Evolutionary conservation across 208 protist species (phyloP).

Genomic region (Porcisia hertigi): DNA sequence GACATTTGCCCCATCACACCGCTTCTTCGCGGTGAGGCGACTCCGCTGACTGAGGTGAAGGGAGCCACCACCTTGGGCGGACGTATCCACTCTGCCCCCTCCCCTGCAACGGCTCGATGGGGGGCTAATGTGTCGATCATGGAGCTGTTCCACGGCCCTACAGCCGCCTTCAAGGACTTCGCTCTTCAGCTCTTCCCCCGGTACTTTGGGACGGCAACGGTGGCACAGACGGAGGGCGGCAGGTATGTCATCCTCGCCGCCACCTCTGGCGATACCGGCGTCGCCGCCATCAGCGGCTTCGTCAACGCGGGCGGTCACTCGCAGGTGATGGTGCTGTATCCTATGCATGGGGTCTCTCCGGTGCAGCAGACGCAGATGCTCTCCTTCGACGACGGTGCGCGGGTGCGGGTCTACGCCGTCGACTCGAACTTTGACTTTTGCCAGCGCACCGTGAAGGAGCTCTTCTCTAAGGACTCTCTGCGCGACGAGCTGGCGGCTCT

Average conservation of each 20-base stretch:
- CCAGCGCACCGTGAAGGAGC: conserved; percentile 86
- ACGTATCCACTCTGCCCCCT: conserved; percentile 9
- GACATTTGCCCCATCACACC: conserved; percentile 73
- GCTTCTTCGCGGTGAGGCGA: conserved; percentile 14
- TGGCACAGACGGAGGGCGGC: conserved; percentile 20
- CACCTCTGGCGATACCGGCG: conserved; percentile 91
- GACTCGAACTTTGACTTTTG: conserved; percentile 92
- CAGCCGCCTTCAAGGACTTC: conserved; percentile 92
- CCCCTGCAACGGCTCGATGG: conserved; percentile 33
- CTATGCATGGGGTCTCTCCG: conserved; percentile 75
- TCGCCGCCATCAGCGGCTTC: conserved; percentile 88
- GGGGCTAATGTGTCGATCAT: conserved; percentile 49
- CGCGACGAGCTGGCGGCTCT: conserved; percentile 51
- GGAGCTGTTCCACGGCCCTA: conserved; percentile 92
- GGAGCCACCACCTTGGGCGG: not conserved
- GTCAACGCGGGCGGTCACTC: conserved; percentile 59
- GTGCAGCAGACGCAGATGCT: conserved; percentile 91
- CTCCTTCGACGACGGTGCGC: conserved; percentile 65
- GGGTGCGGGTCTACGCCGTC: conserved; percentile 75
- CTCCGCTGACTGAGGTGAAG: not conserved
- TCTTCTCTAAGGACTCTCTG: conserved; percentile 89
- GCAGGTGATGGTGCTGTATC: conserved; percentile 90
- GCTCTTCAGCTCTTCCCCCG: conserved; percentile 88
- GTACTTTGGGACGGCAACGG: conserved; percentile 70
- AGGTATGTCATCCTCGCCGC: conserved; percentile 85